phyloP scores from a whole-genome alignment of 2,329 filamentous ascomycete genomes.

The Colletotrichum australisinense region DNA sequence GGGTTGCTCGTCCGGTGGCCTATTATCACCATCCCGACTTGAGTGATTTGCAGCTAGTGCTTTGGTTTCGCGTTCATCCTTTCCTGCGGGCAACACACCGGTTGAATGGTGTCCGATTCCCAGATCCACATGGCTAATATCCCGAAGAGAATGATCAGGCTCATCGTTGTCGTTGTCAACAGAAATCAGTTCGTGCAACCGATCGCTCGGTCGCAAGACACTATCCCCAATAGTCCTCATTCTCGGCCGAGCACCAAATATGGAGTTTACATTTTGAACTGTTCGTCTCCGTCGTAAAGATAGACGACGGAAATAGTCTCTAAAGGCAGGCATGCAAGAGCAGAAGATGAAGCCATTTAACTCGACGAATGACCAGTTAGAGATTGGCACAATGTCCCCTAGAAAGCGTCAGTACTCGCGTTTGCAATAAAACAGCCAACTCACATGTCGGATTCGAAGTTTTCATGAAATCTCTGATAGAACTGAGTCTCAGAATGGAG shows the following conservation, averaged over 20 bases:
- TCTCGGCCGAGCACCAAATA: background rate
- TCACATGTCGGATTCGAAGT: slow-evolving; percentile 25
- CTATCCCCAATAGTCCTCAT: slow-evolving; percentile 2
- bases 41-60: background rate
- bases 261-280: background rate
- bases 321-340: slow-evolving; percentile 29
- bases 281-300: slow-evolving; percentile 10
- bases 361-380: slow-evolving; percentile 29
- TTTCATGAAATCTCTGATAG: slow-evolving; percentile 25
- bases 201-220: background rate
- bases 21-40: background rate
- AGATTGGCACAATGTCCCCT: slow-evolving; percentile 28
- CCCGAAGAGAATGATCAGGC: background rate
- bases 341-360: slow-evolving; percentile 29
- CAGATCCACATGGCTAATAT: background rate
- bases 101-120: background rate
- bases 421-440: background rate
- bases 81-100: background rate
- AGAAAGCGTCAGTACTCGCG: no score
- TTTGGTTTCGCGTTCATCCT: background rate
- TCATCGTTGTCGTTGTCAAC: slow-evolving; percentile 8
- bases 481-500: background rate
- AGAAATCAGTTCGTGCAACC: slow-evolving; percentile 6
- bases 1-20: background rate
- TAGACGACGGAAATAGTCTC: slow-evolving; percentile 20